phyloP scores from a whole-genome alignment of 192 early-diverging fungal genomes.

The Chytriomyces sp. region DNA sequence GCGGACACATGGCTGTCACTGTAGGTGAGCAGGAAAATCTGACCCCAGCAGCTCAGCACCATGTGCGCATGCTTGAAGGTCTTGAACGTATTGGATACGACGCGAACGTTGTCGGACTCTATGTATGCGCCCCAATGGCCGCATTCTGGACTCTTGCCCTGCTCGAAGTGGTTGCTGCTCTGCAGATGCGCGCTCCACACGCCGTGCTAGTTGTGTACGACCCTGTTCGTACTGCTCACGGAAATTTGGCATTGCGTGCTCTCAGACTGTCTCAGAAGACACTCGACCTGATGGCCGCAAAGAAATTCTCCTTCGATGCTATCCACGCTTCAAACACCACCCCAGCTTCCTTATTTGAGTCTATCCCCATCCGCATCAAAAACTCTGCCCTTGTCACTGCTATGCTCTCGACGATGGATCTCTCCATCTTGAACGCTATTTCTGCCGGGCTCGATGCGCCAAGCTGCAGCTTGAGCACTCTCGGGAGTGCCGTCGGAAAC shows the following conservation, averaged over 20 bases:
- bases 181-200: conserved; percentile 85
- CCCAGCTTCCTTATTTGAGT: conserved; percentile 86
- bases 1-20: conserved; percentile 42
- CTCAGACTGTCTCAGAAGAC: conserved; percentile 86
- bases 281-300: conserved; percentile 76
- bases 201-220: conserved; percentile 94
- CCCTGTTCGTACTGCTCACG: conserved; percentile 81
- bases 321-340: conserved; percentile 78
- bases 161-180: conserved; percentile 88
- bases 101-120: conserved; percentile 95
- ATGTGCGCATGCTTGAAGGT: conserved; percentile 91
- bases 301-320: conserved; percentile 84
- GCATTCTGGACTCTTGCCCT: conserved; percentile 88
- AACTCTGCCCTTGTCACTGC: conserved; percentile 81
- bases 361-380: conserved; percentile 86
- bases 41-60: conserved; percentile 73
- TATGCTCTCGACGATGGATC: conserved; percentile 79
- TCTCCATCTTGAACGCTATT: conserved; percentile 77
- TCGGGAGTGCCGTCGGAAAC: conserved; percentile 31
- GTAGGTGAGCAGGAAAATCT: background rate
- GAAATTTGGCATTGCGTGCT: conserved; percentile 85
- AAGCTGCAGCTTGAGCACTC: conserved; percentile 27
- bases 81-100: conserved; percentile 94
- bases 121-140: conserved; percentile 88
- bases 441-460: conserved; percentile 64